Percentiles rank a stretch among this genome's conserved stretches.
Evolutionary conservation across 306 rosid genomes (phyloP).

Genomic region (Oemleria cerasiformis): DNA sequence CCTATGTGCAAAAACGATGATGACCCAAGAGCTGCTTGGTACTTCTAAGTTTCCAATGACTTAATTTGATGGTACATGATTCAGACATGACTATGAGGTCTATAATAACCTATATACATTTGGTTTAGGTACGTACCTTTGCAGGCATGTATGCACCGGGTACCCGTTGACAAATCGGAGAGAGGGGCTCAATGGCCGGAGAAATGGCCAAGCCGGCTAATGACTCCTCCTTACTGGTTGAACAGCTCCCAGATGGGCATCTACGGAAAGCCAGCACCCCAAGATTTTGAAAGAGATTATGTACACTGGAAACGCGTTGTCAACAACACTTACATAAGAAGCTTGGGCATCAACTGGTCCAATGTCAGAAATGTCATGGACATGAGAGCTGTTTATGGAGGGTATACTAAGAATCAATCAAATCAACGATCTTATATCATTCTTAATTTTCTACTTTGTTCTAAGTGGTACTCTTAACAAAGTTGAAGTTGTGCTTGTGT

Average conservation of each 20-base stretch:
- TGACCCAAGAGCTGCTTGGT: conserved; percentile 96
- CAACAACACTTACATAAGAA: conserved; percentile 51
- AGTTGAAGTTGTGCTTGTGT: neutral
- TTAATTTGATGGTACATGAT: neutral
- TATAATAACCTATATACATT: neutral
- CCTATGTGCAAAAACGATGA: conserved; percentile 74
- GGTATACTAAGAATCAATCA: conserved; percentile 33
- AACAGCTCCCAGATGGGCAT: conserved; percentile 74
- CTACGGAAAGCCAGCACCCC: conserved; percentile 83
- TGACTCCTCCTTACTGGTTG: conserved; percentile 78
- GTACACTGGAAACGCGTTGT: conserved; percentile 77
- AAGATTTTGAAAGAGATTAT: conserved; percentile 67
- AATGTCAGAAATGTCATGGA: conserved; percentile 88
- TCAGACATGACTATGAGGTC: neutral
- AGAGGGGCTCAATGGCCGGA: conserved; percentile 82
- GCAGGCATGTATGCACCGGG: conserved; percentile 75
- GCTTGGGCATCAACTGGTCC: conserved; percentile 73
- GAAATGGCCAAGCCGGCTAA: conserved; percentile 66
- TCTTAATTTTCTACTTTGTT: neutral
- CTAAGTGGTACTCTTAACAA: neutral
- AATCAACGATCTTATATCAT: neutral
- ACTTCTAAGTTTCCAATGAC: neutral
- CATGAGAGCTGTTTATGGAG: conserved; percentile 92
- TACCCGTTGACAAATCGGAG: conserved; percentile 42
- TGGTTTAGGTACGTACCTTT: conserved; percentile 78